phyloP scores from a whole-genome alignment of 164 flowering plant species.

The Liriodendron chinense region DNA sequence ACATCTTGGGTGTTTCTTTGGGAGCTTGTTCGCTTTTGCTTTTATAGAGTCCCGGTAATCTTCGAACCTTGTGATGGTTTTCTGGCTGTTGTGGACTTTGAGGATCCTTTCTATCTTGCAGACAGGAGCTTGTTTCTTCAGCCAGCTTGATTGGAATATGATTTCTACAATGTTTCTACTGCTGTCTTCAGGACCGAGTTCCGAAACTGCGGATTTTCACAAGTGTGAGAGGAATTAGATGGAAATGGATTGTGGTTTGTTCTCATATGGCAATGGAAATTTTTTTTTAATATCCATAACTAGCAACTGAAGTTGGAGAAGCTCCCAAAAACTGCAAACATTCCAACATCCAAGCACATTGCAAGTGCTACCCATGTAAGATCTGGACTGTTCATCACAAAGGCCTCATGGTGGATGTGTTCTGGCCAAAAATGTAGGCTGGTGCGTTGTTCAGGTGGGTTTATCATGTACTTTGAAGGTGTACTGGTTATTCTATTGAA shows the following conservation, averaged over 20 bases:
- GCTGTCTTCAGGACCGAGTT: slow-evolving; percentile 75
- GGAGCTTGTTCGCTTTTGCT: slow-evolving; percentile 57
- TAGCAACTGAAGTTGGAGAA: neutral
- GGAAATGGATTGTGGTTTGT: neutral
- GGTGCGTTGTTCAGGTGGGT: no score
- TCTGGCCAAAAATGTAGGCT: no score
- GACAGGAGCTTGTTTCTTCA: slow-evolving; percentile 65
- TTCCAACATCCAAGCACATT: neutral
- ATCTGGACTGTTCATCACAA: neutral
- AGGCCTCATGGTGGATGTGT: no score
- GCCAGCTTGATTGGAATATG: slow-evolving; percentile 96
- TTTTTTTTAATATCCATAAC: neutral
- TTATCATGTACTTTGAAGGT: no score
- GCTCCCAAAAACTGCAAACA: neutral
- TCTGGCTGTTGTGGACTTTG: slow-evolving; percentile 82
- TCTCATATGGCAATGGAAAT: neutral
- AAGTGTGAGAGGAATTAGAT: slow-evolving; percentile 9
- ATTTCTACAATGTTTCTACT: slow-evolving; percentile 96
- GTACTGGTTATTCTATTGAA: neutral
- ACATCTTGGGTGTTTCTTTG: slow-evolving; percentile 81
- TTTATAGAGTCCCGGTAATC: slow-evolving; percentile 79
- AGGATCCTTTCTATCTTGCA: slow-evolving; percentile 87
- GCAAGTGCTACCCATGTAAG: neutral
- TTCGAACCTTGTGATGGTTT: slow-evolving; percentile 70
- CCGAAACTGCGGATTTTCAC: slow-evolving; percentile 55